Conservation (phyloP, 805 yeast species). For the Cephaloascus fragrans region DNA sequence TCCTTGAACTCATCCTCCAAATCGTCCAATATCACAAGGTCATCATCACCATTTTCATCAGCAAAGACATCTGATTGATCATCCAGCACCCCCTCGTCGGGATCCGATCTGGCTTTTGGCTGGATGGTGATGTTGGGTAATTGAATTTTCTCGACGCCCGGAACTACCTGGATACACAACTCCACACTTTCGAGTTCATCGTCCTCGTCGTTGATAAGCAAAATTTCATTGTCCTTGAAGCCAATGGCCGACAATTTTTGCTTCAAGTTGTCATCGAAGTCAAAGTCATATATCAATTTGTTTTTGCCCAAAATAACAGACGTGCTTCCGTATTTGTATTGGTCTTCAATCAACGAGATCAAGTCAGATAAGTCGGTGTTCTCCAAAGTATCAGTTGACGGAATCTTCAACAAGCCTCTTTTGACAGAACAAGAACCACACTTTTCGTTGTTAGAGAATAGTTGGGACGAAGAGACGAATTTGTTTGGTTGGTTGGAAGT, state of each 20-base stretch:
- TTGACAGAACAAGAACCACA: constrained; percentile 61
- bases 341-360: constrained; percentile 34
- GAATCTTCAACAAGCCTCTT: constrained; percentile 37
- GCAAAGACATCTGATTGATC: too few species aligned
- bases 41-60: neutral
- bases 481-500: constrained; percentile 47
- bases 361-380: constrained; percentile 34
- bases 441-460: constrained; percentile 53
- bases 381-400: constrained; percentile 7
- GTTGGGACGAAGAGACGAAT: constrained; percentile 53
- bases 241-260: constrained; percentile 42
- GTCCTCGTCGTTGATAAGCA: constrained; percentile 74
- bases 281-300: constrained; percentile 70
- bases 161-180: constrained; percentile 33
- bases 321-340: constrained; percentile 49
- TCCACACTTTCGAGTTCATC: constrained; percentile 58
- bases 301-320: constrained; percentile 50
- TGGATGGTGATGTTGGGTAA: neutral
- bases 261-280: constrained; percentile 70
- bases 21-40: neutral
- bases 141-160: neutral
- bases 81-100: neutral
- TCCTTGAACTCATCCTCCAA: neutral
- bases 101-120: neutral
- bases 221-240: constrained; percentile 46